Conservation (phyloP, 176 grass and related monocot genomes). For the Themeda triandra region DNA sequence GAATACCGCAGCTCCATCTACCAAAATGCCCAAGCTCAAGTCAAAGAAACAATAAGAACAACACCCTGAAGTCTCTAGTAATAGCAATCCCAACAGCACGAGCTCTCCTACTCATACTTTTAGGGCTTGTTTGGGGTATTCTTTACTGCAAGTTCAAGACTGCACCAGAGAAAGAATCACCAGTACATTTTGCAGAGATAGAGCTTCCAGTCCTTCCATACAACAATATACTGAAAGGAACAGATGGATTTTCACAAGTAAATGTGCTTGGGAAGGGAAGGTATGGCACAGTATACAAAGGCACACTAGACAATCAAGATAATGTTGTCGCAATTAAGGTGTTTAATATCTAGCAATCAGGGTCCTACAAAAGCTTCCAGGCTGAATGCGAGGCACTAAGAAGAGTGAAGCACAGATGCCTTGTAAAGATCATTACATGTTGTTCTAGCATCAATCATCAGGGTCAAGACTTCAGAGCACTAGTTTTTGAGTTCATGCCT, state of each 20-base stretch:
- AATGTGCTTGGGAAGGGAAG: constrained; percentile 25
- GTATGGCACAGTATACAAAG: constrained; percentile 8
- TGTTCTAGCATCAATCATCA: constrained; percentile 32
- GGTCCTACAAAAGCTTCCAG: constrained; percentile 33
- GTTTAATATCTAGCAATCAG: constrained; percentile 18
- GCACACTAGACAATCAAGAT: not conserved
- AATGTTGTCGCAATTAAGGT: constrained; percentile 18
- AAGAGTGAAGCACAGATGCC: constrained; percentile 33
- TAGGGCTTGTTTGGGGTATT: no score
- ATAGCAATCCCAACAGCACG: not conserved
- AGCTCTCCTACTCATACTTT: not conserved
- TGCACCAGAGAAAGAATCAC: not conserved
- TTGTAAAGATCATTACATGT: constrained; percentile 36
- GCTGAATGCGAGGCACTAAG: constrained; percentile 38
- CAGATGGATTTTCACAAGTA: constrained; percentile 19
- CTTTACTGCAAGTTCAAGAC: not conserved
- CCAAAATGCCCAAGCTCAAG: not conserved
- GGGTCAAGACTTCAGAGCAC: constrained; percentile 37
- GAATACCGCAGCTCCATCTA: constrained; percentile 8
- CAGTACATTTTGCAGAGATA: not conserved
- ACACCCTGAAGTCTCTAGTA: not conserved
- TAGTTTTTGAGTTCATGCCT: constrained; percentile 33
- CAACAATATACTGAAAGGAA: constrained; percentile 12
- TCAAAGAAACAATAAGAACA: not conserved
- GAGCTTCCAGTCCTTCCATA: constrained; percentile 6